These are phyloP conservation scores for Amylostereum areolatum DNA, from an alignment of 1,284 basidiomycete species.

Conservation along the genomic window DNA sequence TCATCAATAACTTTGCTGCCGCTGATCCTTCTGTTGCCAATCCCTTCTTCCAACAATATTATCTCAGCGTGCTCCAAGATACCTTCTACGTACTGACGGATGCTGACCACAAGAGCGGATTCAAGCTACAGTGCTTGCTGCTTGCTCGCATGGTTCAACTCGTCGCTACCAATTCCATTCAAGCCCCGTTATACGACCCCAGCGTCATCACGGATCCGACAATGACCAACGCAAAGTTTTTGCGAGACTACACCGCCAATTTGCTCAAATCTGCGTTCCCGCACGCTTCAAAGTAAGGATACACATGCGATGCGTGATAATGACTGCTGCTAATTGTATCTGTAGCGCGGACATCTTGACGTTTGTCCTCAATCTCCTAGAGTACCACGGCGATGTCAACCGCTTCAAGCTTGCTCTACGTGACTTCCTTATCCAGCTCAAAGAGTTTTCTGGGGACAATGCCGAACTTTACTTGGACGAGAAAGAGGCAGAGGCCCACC, in stretches of 20 bases:
- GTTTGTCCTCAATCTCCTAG: constrained; percentile 80
- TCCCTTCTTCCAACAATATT: constrained; percentile 87
- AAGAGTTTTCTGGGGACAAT: constrained; percentile 88
- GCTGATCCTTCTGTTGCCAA: constrained; percentile 73
- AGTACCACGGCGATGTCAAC: constrained; percentile 85
- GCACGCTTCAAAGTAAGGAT: constrained; percentile 75
- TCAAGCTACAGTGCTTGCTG: constrained; percentile 87
- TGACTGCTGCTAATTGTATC: constrained; percentile 9
- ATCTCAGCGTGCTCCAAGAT: constrained; percentile 91
- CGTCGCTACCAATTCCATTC: constrained; percentile 79
- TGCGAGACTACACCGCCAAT: constrained; percentile 87
- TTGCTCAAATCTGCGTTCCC: constrained; percentile 86
- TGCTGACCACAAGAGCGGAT: constrained; percentile 97
- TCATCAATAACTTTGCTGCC: constrained; percentile 92
- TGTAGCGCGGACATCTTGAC: constrained; percentile 64
- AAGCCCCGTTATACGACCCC: constrained; percentile 84
- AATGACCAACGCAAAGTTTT: constrained; percentile 79
- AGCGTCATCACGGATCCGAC: constrained; percentile 66
- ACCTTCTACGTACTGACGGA: constrained; percentile 98
- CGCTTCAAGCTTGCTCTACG: constrained; percentile 95
- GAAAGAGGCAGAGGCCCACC: constrained; percentile 81
- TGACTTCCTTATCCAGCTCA: constrained; percentile 87
- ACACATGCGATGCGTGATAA: constrained; percentile 4
- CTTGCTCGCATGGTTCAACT: constrained; percentile 93
- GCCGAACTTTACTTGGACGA: constrained; percentile 91